Percentiles rank a stretch among this genome's conserved stretches.
These are phyloP conservation scores for Penicillium tannophilum DNA, from an alignment of 495 filamentous ascomycete genomes.

Conservation along the genomic window DNA sequence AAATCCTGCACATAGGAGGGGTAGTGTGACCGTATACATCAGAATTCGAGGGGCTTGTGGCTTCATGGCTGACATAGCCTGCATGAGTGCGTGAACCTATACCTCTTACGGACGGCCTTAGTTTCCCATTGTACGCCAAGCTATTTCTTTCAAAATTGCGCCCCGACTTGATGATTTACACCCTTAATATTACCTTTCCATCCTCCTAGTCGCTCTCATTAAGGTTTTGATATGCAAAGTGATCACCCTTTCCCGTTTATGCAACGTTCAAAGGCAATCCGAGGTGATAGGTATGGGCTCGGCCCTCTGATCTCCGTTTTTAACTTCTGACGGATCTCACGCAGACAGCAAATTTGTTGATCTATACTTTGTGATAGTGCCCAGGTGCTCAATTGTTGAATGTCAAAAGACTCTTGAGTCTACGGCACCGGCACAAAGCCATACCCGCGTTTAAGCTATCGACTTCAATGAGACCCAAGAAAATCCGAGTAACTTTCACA, in stretches of 20 bases:
- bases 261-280: background rate
- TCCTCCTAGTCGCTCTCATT: background rate
- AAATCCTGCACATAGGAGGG: background rate
- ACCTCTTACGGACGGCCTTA: background rate
- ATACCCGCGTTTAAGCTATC: background rate
- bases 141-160: too few relatives aligned
- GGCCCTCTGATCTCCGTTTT: background rate
- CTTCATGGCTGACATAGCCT: background rate
- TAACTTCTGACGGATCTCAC: background rate
- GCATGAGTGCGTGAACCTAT: background rate
- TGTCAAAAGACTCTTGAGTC: background rate
- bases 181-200: background rate
- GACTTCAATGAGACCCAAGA: too few relatives aligned
- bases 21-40: background rate
- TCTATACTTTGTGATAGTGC: too few relatives aligned
- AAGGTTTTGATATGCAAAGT: background rate
- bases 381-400: background rate
- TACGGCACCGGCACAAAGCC: background rate
- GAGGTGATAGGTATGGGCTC: too few relatives aligned
- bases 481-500: too few relatives aligned
- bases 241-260: background rate
- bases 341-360: too few relatives aligned
- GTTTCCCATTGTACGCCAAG: background rate
- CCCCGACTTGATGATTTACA: background rate
- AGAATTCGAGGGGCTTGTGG: background rate